phyloP scores from a whole-genome alignment of 2,329 filamentous ascomycete genomes.

The Trichoderma atroviride region DNA sequence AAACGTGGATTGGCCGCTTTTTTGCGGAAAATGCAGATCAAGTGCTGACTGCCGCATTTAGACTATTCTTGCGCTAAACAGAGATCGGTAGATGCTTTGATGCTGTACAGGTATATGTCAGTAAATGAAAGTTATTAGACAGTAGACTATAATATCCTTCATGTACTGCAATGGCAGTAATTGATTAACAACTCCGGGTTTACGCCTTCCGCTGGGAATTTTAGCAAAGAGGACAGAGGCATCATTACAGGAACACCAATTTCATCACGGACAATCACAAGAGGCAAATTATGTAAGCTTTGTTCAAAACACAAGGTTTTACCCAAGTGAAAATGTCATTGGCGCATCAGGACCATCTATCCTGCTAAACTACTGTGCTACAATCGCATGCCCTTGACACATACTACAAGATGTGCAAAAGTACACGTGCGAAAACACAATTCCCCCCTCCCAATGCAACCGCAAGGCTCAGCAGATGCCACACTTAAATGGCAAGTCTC shows the following conservation, averaged over 20 bases:
- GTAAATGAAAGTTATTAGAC: no score
- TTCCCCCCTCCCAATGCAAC: not conserved
- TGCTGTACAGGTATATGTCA: no score
- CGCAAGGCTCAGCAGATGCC: not conserved
- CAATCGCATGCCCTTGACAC: not conserved
- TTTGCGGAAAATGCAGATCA: not conserved
- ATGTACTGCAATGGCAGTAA: no score
- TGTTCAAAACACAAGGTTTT: not conserved
- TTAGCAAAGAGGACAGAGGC: not conserved
- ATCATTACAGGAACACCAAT: not conserved
- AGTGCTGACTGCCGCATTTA: not conserved
- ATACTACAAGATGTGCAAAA: not conserved
- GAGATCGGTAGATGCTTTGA: not conserved
- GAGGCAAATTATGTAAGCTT: not conserved
- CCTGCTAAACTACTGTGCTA: not conserved
- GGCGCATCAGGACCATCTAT: not conserved
- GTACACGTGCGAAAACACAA: not conserved
- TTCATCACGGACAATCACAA: not conserved
- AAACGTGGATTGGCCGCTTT: not conserved
- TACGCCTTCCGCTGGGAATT: not conserved
- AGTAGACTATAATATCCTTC: no score
- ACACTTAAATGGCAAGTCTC: conserved; percentile 83
- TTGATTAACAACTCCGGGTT: not conserved
- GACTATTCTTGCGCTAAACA: not conserved
- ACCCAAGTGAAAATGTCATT: conserved; percentile 21